These are phyloP conservation scores for Torulaspora quercuum DNA, from an alignment of 805 yeast species.

Conservation along the genomic window DNA sequence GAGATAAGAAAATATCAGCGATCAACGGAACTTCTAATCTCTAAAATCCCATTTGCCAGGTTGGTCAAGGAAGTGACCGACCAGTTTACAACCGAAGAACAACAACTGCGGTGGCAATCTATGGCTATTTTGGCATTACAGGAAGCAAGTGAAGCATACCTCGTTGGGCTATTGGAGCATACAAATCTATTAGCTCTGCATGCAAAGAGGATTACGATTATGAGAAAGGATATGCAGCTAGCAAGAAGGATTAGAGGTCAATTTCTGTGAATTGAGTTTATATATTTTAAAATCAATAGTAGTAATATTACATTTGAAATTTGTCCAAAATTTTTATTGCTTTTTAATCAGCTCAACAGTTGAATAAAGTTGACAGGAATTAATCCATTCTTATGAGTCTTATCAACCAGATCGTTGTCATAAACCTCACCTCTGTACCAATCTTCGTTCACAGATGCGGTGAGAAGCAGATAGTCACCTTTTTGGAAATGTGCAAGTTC, in stretches of 20 bases:
- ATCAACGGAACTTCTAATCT: constrained; percentile 60
- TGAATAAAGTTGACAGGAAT: constrained; percentile 31
- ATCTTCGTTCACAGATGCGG: constrained; percentile 32
- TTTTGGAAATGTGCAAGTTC: constrained; percentile 32
- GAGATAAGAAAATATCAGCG: constrained; percentile 68
- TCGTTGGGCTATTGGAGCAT: constrained; percentile 71
- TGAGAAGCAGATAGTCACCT: constrained; percentile 32
- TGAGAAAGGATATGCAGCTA: constrained; percentile 77
- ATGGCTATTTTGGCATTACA: constrained; percentile 74
- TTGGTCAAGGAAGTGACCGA: constrained; percentile 71
- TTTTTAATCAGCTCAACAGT: constrained; percentile 10
- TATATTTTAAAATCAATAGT: constrained; percentile 2
- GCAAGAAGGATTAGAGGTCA: constrained; percentile 74
- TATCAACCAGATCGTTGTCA: constrained; percentile 25
- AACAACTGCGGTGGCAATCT: constrained; percentile 72
- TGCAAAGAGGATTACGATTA: constrained; percentile 78
- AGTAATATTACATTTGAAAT: constrained; percentile 4
- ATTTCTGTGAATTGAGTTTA: constrained; percentile 23
- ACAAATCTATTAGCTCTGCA: constrained; percentile 75
- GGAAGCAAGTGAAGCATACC: constrained; percentile 76
- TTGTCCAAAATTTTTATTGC: background rate
- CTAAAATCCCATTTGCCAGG: constrained; percentile 76
- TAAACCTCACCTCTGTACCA: constrained; percentile 38
- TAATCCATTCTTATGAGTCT: constrained; percentile 23
- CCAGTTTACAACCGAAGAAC: constrained; percentile 43